These are phyloP conservation scores for Dactylellina parvicollis DNA, from an alignment of 2,329 filamentous ascomycete genomes.

Conservation along the genomic window DNA sequence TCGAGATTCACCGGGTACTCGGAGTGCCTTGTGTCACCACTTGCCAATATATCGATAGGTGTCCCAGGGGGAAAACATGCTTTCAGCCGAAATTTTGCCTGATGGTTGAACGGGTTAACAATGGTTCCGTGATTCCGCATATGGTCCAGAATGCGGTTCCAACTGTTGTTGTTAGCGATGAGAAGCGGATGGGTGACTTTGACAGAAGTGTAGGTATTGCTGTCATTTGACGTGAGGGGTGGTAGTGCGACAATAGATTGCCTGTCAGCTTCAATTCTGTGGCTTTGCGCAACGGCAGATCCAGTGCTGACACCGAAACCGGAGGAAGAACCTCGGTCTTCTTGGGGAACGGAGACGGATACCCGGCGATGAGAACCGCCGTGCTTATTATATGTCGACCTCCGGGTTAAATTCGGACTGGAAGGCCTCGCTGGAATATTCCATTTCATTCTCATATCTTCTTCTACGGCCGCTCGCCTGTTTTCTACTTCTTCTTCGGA, in stretches of 20 bases:
- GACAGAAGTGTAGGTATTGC: conserved; percentile 33
- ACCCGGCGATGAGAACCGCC: conserved; percentile 22
- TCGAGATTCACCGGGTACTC: conserved; percentile 43
- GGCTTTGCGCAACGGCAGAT: neutral
- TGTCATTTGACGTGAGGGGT: conserved; percentile 6
- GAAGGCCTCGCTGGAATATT: conserved; percentile 39
- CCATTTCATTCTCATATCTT: conserved; percentile 47
- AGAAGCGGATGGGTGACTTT: conserved; percentile 40
- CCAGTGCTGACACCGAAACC: conserved; percentile 7
- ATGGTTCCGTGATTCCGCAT: conserved; percentile 49
- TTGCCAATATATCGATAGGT: conserved; percentile 37
- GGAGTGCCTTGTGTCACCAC: conserved; percentile 39
- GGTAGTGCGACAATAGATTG: neutral
- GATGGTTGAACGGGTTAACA: conserved; percentile 49
- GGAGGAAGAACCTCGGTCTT: conserved; percentile 33
- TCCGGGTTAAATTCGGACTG: conserved; percentile 36
- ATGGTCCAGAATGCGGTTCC: conserved; percentile 40
- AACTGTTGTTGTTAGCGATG: conserved; percentile 45
- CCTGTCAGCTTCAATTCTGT: conserved; percentile 22
- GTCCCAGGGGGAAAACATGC: conserved; percentile 46
- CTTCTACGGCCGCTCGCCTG: conserved; percentile 37
- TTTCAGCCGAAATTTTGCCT: conserved; percentile 34
- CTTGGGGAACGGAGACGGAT: conserved; percentile 34
- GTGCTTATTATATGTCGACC: conserved; percentile 47
- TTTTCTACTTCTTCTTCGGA: conserved; percentile 46